These are phyloP conservation scores for Amphibolis antarctica DNA, from an alignment of 106 monocot genomes.

Conservation along the genomic window DNA sequence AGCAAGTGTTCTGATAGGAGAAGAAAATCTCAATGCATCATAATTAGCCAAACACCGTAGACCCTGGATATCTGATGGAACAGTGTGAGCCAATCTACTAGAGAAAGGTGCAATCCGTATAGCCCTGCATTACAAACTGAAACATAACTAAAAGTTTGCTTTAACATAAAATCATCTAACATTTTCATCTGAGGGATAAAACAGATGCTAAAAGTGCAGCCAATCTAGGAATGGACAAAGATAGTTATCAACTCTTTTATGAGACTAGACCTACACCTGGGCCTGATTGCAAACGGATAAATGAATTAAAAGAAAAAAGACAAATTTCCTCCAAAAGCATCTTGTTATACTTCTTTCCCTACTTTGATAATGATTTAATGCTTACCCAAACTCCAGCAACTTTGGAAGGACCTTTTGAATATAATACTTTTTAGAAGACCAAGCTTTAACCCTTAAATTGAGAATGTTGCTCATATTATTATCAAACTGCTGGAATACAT, in stretches of 20 bases:
- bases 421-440: conserved; percentile 59
- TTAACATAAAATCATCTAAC: no score
- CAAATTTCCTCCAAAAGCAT: neutral
- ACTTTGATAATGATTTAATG: neutral
- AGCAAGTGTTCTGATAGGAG: conserved; percentile 74
- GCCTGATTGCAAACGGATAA: no score
- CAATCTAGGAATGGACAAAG: neutral
- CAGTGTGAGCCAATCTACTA: conserved; percentile 87
- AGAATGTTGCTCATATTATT: conserved; percentile 82
- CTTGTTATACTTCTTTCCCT: neutral
- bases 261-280: no score
- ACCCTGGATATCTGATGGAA: conserved; percentile 56
- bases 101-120: conserved; percentile 98
- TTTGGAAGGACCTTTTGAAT: conserved; percentile 83
- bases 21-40: conserved; percentile 74
- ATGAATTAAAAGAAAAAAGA: no score
- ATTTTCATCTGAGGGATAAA: neutral
- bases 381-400: conserved; percentile 72
- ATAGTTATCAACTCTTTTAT: neutral
- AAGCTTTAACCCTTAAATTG: conserved; percentile 87
- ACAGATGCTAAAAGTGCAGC: neutral
- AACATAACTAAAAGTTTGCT: neutral
- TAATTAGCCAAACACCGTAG: conserved; percentile 87
- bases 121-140: conserved; percentile 48
- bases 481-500: conserved; percentile 59